Percentiles rank a stretch among this genome's conserved stretches.
Conservation (phyloP, 495 filamentous ascomycete species). For the Bryoglossum gracile region DNA sequence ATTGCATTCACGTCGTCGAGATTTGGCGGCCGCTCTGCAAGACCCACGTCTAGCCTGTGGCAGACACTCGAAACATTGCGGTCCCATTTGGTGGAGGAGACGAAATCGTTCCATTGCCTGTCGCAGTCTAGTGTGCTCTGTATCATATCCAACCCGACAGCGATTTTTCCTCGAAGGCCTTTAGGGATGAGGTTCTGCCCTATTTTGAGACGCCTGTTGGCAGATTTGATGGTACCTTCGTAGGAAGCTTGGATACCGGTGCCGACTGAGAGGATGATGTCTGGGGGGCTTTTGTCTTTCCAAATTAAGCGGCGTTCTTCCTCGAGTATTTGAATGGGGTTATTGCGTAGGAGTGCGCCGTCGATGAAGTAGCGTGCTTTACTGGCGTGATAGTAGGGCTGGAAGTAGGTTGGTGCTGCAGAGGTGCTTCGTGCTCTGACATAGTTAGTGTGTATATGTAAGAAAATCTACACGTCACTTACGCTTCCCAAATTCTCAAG, state of each 20-base stretch:
- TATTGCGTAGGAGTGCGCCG: constrained; percentile 39
- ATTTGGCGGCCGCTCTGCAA: not conserved
- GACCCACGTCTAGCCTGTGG: not conserved
- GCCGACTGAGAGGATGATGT: constrained; percentile 45
- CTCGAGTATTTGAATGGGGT: constrained; percentile 40
- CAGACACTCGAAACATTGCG: not conserved
- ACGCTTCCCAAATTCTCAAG: constrained; percentile 47
- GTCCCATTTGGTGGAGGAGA: not conserved
- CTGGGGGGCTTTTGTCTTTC: constrained; percentile 30
- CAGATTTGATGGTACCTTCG: not conserved
- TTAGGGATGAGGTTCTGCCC: not conserved
- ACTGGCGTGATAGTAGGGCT: constrained; percentile 33
- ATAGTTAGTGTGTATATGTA: constrained; percentile 10
- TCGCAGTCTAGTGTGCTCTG: not conserved
- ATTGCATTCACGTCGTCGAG: not conserved
- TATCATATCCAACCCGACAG: not conserved
- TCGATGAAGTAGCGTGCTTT: constrained; percentile 37
- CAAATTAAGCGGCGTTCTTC: constrained; percentile 42
- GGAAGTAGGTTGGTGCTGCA: constrained; percentile 42
- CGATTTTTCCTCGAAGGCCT: not conserved
- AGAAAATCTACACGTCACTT: constrained; percentile 9
- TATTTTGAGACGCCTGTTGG: not conserved
- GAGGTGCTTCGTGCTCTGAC: constrained; percentile 39
- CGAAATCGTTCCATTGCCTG: not conserved
- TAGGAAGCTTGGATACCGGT: constrained; percentile 16